phyloP scores from a whole-genome alignment of 2,329 filamentous ascomycete genomes.

The Exutisphaerella laricina region DNA sequence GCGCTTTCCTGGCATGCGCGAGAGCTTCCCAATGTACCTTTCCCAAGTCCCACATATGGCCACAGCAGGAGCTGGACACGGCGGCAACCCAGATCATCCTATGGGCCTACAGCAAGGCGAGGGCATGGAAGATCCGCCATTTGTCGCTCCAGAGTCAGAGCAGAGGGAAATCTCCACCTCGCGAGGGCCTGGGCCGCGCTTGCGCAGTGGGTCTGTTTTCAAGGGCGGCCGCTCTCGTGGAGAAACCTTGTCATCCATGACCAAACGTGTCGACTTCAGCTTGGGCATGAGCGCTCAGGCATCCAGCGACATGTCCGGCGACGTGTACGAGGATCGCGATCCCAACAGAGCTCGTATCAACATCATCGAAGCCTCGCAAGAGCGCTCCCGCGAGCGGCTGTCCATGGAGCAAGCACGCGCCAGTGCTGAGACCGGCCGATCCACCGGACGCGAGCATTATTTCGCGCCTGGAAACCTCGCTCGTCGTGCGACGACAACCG shows the following conservation, averaged over 20 bases:
- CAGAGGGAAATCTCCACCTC: constrained; percentile 16
- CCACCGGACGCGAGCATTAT: constrained; percentile 24
- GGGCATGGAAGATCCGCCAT: constrained; percentile 38
- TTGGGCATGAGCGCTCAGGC: constrained; percentile 57
- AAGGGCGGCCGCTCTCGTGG: constrained; percentile 45
- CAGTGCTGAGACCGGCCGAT: constrained; percentile 27
- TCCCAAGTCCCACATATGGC: constrained; percentile 46
- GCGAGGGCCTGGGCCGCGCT: constrained; percentile 22
- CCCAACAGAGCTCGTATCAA: constrained; percentile 39
- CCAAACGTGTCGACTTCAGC: constrained; percentile 64
- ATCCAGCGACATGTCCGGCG: constrained; percentile 55
- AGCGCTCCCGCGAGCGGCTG: constrained; percentile 27
- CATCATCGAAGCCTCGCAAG: constrained; percentile 34
- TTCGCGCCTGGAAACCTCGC: constrained; percentile 24
- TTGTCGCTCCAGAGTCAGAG: constrained; percentile 34
- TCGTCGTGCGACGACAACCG: constrained; percentile 27
- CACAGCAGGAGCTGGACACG: constrained; percentile 39
- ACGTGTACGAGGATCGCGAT: constrained; percentile 57
- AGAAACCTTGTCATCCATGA: constrained; percentile 54
- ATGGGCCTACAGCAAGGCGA: constrained; percentile 31
- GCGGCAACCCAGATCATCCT: constrained; percentile 43
- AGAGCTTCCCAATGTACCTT: constrained; percentile 62
- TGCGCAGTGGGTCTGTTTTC: constrained; percentile 49
- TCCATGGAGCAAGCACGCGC: constrained; percentile 16
- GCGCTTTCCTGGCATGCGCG: constrained; percentile 63